A percentile compares a stretch with the other conserved stretches of the same genome.
These are phyloP conservation scores for Apiospora pterosperma DNA, from an alignment of 2,329 filamentous ascomycete genomes.

Conservation along the genomic window DNA sequence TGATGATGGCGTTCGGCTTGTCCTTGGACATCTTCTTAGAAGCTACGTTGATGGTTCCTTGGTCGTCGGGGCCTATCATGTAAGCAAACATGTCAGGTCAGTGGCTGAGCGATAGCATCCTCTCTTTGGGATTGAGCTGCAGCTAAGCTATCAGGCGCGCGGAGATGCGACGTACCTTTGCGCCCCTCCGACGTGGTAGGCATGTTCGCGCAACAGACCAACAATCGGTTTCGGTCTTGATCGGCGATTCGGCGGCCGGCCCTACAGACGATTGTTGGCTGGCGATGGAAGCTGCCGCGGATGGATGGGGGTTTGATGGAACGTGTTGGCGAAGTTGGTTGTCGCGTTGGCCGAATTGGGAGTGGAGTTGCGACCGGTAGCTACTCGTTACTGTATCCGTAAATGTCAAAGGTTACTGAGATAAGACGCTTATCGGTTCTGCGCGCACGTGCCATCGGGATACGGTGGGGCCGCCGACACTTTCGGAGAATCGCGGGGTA, in stretches of 20 bases:
- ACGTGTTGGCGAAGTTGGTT: constrained; percentile 2
- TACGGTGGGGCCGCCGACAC: background rate
- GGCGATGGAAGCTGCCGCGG: background rate
- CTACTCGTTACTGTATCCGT: background rate
- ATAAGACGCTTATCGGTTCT: background rate
- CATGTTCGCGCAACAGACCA: constrained; percentile 6
- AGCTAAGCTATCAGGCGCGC: background rate
- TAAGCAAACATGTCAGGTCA: background rate
- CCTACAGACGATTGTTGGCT: background rate
- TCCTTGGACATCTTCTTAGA: constrained; percentile 50
- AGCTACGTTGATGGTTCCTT: constrained; percentile 60
- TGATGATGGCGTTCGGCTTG: constrained; percentile 47
- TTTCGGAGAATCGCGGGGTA: background rate
- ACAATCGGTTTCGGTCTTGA: background rate
- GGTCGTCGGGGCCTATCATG: constrained; percentile 41
- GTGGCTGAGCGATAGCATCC: constrained; percentile 10
- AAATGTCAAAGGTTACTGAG: background rate
- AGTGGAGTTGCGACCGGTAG: background rate
- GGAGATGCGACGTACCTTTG: constrained; percentile 10
- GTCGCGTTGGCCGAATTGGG: constrained; percentile 2
- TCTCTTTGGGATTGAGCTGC: constrained; percentile 5
- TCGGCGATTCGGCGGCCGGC: background rate
- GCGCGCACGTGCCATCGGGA: background rate
- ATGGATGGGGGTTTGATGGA: background rate
- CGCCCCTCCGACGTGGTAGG: constrained; percentile 10